These are phyloP conservation scores for Russula brevipes DNA, from an alignment of 768 basidiomycete species.

Conservation along the genomic window DNA sequence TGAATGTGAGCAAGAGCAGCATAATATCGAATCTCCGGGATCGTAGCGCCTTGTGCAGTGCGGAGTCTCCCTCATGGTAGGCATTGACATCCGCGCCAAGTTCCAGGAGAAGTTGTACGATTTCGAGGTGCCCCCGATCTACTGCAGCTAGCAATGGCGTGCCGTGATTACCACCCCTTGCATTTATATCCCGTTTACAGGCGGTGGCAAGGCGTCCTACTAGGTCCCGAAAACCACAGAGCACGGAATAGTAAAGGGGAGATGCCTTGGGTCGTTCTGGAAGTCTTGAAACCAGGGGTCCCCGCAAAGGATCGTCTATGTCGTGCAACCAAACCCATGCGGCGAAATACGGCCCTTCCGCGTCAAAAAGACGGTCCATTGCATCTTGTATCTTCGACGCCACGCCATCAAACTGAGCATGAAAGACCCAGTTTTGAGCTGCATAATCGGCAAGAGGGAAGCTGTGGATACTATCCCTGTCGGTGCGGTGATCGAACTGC, in stretches of 20 bases:
- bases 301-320: neutral
- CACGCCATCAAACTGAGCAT: neutral
- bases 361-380: neutral
- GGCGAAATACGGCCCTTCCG: neutral
- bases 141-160: neutral
- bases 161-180: neutral
- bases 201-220: neutral
- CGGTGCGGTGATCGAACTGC: neutral
- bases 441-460: neutral
- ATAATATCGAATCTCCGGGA: too few species aligned
- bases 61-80: too few species aligned
- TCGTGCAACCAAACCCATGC: neutral
- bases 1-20: neutral
- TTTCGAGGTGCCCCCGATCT: neutral
- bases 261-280: too few species aligned
- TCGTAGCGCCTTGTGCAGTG: too few species aligned
- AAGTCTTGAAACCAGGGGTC: too few species aligned
- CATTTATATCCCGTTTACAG: neutral
- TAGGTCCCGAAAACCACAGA: neutral
- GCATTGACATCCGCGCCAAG: neutral
- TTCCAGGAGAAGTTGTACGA: neutral
- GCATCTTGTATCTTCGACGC: neutral
- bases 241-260: too few species aligned
- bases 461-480: too few species aligned
- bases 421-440: neutral